A percentile compares a stretch with the other conserved stretches of the same genome.
Evolutionary conservation across 169 alveolate species (phyloP).

Genomic region (Cryptosporidium ubiquitum): DNA sequence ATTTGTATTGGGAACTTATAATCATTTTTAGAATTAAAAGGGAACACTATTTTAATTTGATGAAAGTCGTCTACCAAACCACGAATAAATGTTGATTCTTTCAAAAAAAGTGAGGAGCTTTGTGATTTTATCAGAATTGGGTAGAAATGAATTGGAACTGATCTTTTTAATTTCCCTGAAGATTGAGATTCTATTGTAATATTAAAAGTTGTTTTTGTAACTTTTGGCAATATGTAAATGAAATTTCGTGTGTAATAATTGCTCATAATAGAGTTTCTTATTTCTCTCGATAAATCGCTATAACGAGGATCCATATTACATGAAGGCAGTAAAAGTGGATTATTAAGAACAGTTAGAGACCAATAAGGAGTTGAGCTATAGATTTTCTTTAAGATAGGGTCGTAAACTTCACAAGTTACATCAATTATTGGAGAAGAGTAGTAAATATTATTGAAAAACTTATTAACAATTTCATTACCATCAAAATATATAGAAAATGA

Average conservation of each 20-base stretch:
- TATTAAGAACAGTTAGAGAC: background rate
- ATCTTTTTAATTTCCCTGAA: background rate
- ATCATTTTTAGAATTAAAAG: background rate
- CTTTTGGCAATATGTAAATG: background rate
- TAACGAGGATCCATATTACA: background rate
- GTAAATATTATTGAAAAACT: slow-evolving; percentile 30
- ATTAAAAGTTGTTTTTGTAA: background rate
- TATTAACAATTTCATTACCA: background rate
- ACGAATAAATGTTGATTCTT: background rate
- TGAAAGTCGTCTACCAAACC: background rate
- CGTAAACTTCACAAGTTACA: background rate
- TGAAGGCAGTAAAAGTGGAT: slow-evolving; percentile 23
- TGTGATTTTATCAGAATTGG: slow-evolving; percentile 23
- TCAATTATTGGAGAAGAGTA: slow-evolving; percentile 42
- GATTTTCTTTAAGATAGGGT: slow-evolving; percentile 3
- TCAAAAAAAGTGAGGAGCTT: slow-evolving; percentile 34
- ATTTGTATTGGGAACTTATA: slow-evolving; percentile 7
- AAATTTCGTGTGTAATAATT: background rate
- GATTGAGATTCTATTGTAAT: background rate
- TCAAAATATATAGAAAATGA: slow-evolving; percentile 31
- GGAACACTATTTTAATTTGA: background rate
- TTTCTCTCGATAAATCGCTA: background rate
- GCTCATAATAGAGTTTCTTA: background rate
- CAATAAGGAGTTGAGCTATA: slow-evolving; percentile 26
- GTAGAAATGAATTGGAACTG: background rate